Percentiles rank a stretch among this genome's conserved stretches.
phyloP scores from a whole-genome alignment of 2,329 filamentous ascomycete genomes.

The Uncinocarpus reesii region DNA sequence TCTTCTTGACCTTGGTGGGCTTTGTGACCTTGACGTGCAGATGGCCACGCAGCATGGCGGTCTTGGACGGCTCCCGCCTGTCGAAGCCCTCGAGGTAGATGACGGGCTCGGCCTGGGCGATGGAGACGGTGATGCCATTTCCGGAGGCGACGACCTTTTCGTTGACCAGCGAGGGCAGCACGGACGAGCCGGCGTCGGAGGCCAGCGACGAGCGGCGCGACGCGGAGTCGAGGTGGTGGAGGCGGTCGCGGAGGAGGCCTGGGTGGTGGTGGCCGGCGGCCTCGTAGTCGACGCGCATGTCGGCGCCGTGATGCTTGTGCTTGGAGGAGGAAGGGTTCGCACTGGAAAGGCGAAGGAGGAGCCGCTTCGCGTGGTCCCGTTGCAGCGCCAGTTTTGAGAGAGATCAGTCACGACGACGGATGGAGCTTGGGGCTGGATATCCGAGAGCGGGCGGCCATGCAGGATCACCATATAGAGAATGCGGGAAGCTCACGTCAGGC shows the following conservation, averaged over 20 bases:
- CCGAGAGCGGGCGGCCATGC: too few species aligned
- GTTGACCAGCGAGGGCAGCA: slow-evolving; percentile 32
- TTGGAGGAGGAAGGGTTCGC: slow-evolving; percentile 9
- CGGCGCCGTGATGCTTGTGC: slow-evolving; percentile 4
- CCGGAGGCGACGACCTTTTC: slow-evolving; percentile 42
- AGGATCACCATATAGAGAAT: too few species aligned
- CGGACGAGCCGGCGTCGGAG: slow-evolving; percentile 21
- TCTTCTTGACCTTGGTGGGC: slow-evolving; percentile 81
- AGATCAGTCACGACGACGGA: too few species aligned
- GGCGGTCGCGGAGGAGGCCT: slow-evolving; percentile 19
- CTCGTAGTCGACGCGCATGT: neutral
- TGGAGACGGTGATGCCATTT: slow-evolving; percentile 39
- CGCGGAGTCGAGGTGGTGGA: slow-evolving; percentile 20
- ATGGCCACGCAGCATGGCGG: slow-evolving; percentile 75
- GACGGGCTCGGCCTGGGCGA: slow-evolving; percentile 40
- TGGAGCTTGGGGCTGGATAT: too few species aligned
- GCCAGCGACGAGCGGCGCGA: slow-evolving; percentile 16
- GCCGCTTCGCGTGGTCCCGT: slow-evolving; percentile 39
- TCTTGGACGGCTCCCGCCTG: slow-evolving; percentile 47
- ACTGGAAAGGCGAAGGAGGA: slow-evolving; percentile 33
- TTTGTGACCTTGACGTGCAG: slow-evolving; percentile 75
- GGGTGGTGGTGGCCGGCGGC: slow-evolving; percentile 8
- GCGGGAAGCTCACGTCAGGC: too few species aligned
- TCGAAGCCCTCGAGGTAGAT: slow-evolving; percentile 43
- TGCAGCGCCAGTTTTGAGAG: slow-evolving; percentile 34